Conservation (phyloP, 2,329 filamentous ascomycete genomes). For the Colletotrichum sp. region DNA sequence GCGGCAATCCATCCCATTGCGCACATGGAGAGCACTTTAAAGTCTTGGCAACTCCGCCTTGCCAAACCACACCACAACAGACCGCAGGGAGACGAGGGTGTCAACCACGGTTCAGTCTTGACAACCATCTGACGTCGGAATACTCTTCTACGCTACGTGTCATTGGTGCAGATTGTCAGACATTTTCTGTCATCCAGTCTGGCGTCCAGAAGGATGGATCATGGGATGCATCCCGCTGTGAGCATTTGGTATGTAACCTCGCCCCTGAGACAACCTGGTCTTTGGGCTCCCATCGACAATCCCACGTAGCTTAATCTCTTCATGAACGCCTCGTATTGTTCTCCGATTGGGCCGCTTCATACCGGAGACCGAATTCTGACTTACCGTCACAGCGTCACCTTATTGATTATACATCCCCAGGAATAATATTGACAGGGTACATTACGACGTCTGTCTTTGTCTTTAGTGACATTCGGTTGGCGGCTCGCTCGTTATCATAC, state of each 20-base stretch:
- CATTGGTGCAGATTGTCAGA: not conserved
- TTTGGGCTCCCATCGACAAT: not conserved
- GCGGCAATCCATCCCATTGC: conserved; percentile 11
- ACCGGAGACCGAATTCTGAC: not conserved
- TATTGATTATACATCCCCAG: not conserved
- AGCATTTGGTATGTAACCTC: not conserved
- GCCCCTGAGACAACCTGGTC: not conserved
- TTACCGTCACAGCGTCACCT: not conserved
- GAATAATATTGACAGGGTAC: not conserved
- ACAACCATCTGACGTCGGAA: not conserved
- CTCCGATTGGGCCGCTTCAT: conserved; percentile 6
- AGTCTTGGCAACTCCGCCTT: conserved; percentile 18
- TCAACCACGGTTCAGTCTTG: not conserved
- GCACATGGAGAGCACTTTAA: not conserved
- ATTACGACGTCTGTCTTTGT: not conserved
- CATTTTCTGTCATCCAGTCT: not conserved
- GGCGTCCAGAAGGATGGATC: not conserved
- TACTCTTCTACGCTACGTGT: not conserved
- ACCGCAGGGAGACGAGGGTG: not conserved
- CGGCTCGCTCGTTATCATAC: not conserved
- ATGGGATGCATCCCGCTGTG: not conserved
- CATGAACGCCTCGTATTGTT: not conserved
- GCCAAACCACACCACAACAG: not conserved
- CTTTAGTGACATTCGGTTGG: not conserved
- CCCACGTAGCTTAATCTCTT: conserved; percentile 1